Percentiles rank a stretch among this genome's conserved stretches.
phyloP scores from a whole-genome alignment of 2,329 filamentous ascomycete species.

The Sarocladiaceae sp. region DNA sequence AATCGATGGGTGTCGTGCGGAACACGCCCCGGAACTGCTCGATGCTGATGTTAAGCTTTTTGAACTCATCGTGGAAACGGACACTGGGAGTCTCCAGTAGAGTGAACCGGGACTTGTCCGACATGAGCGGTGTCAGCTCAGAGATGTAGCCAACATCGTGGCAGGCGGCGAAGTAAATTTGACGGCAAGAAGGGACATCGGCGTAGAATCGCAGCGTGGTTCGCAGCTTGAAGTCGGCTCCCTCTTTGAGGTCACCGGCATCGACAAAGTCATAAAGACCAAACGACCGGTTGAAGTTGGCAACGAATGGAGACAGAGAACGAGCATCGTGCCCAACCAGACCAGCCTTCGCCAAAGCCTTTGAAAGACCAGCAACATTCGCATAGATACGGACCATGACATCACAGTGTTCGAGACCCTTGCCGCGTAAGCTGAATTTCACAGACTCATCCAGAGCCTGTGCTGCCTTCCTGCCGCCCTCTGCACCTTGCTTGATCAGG shows the following conservation, averaged over 20 bases:
- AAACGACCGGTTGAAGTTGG: conserved; percentile 50
- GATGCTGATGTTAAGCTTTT: conserved; percentile 77
- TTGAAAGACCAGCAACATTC: conserved; percentile 47
- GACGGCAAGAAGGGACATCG: conserved; percentile 55
- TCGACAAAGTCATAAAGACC: conserved; percentile 57
- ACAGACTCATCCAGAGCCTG: conserved; percentile 45
- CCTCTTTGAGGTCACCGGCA: conserved; percentile 53
- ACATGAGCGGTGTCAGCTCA: conserved; percentile 46
- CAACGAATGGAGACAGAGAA: conserved; percentile 47
- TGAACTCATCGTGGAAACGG: conserved; percentile 46
- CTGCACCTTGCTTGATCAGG: conserved; percentile 37
- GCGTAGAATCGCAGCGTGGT: conserved; percentile 42
- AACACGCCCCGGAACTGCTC: conserved; percentile 67
- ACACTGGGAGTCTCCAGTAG: conserved; percentile 41
- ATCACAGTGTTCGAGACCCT: conserved; percentile 42
- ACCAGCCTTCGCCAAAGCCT: conserved; percentile 36
- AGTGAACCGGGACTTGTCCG: conserved; percentile 44
- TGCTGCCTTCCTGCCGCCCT: conserved; percentile 51
- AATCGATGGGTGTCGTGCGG: conserved; percentile 1
- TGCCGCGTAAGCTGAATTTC: conserved; percentile 38
- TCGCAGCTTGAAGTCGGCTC: conserved; percentile 54
- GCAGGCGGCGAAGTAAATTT: conserved; percentile 58
- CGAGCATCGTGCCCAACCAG: conserved; percentile 48
- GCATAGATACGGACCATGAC: conserved; percentile 51
- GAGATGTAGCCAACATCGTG: conserved; percentile 48